These are phyloP conservation scores for cucumber (Cucumis sativus) DNA, from an alignment of 306 rosid species.

Conservation along the genomic window DNA sequence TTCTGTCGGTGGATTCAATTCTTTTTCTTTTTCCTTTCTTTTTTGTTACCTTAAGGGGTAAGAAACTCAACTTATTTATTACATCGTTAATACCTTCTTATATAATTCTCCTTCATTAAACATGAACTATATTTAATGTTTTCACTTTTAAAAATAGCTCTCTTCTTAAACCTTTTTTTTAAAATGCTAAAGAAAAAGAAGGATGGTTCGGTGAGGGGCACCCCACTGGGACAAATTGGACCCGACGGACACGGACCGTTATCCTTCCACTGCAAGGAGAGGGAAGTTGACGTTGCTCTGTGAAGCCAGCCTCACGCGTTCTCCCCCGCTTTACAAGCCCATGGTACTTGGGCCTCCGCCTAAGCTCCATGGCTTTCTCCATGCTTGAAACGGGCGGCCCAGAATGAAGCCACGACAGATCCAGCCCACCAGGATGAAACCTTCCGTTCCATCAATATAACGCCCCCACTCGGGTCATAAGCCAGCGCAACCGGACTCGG, in stretches of 20 bases:
- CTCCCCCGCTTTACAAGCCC: not conserved
- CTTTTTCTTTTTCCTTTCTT: too few relatives aligned
- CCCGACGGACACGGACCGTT: not conserved
- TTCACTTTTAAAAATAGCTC: too few relatives aligned
- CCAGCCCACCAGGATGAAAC: not conserved
- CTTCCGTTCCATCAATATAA: not conserved
- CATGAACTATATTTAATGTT: too few relatives aligned
- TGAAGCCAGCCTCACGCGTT: slow-evolving; percentile 23
- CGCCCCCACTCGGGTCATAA: slow-evolving; percentile 3
- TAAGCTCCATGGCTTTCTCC: not conserved
- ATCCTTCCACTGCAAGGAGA: slow-evolving; percentile 16
- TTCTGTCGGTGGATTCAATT: not conserved
- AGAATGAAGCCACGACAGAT: fast-evolving
- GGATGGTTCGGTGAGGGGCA: not conserved
- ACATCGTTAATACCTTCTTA: not conserved
- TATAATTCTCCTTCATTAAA: not conserved
- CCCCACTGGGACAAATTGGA: not conserved
- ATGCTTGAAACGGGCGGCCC: not conserved
- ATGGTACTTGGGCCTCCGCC: not conserved
- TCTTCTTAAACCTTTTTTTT: not conserved
- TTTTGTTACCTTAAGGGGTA: not conserved
- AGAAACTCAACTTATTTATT: not conserved
- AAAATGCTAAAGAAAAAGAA: not conserved
- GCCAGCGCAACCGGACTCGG: not conserved
- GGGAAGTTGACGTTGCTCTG: slow-evolving; percentile 23